Percentiles rank a stretch among this genome's conserved stretches.
Evolutionary conservation across 768 basidiomycete genomes (phyloP).

Genomic region (Trametes meyenii): DNA sequence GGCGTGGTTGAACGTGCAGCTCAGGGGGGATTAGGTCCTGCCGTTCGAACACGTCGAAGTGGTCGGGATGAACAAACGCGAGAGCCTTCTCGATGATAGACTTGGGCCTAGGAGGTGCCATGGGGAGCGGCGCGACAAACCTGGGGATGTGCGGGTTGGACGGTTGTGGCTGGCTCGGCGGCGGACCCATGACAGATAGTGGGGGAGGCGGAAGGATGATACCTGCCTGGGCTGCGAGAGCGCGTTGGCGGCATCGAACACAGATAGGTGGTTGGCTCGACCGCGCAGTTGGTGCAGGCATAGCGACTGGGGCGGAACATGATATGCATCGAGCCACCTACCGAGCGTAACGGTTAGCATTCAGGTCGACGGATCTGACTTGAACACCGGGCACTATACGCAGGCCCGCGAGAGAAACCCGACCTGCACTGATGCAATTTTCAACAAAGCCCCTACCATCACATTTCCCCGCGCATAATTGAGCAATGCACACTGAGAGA

Average conservation of each 20-base stretch:
- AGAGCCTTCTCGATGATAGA: neutral
- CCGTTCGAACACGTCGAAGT: neutral
- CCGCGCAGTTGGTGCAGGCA: neutral
- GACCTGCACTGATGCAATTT: no score
- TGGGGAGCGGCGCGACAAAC: neutral
- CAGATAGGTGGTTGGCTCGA: neutral
- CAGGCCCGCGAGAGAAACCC: no score
- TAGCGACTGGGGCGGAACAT: neutral
- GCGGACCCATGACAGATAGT: neutral
- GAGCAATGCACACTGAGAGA: no score
- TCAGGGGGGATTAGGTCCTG: neutral
- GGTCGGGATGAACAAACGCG: slow-evolving; percentile 12
- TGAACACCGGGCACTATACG: no score
- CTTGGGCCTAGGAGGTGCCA: no score
- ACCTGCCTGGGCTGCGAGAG: neutral
- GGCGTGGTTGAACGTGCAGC: neutral
- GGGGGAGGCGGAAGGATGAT: neutral
- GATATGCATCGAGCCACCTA: neutral
- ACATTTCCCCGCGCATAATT: no score
- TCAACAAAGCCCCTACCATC: no score
- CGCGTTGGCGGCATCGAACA: neutral
- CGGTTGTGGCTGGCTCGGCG: neutral
- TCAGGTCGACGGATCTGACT: no score
- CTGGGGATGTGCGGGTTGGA: neutral
- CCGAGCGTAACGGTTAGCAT: no score